Conservation (phyloP, 2,329 filamentous ascomycete genomes). For the Talaromyces sp. region DNA sequence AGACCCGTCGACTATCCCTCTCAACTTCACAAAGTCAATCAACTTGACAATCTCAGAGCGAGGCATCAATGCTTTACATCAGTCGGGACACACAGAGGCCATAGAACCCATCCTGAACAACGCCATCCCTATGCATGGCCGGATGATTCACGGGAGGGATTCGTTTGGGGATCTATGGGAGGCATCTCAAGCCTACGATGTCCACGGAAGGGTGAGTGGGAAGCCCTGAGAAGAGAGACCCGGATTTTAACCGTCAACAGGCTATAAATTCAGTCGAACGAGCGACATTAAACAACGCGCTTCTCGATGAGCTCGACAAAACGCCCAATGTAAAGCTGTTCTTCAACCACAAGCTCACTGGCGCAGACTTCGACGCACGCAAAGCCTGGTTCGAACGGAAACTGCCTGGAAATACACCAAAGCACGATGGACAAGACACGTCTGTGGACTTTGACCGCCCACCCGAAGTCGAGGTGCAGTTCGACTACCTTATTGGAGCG, state of each 20-base stretch:
- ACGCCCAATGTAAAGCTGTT: conserved; percentile 87
- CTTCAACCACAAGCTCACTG: conserved; percentile 90
- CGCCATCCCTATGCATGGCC: conserved; percentile 89
- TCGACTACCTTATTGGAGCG: conserved; percentile 89
- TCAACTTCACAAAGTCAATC: conserved; percentile 98
- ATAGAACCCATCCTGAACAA: conserved; percentile 68
- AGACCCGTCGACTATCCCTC: conserved; percentile 71
- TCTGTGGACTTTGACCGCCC: conserved; percentile 41
- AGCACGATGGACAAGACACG: conserved; percentile 8
- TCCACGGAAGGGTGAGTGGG: conserved; percentile 69
- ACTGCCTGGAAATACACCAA: conserved; percentile 26
- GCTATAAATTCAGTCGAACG: conserved; percentile 83
- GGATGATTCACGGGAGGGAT: conserved; percentile 83
- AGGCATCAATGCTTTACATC: conserved; percentile 80
- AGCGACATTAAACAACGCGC: conserved; percentile 71
- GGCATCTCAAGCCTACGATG: conserved; percentile 82
- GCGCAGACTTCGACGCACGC: conserved; percentile 73
- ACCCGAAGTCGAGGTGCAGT: conserved; percentile 74
- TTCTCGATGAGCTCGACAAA: conserved; percentile 77
- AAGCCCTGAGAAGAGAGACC: conserved; percentile 3
- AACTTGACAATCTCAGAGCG: conserved; percentile 92
- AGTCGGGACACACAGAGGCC: conserved; percentile 63
- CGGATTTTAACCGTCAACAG: conserved; percentile 39
- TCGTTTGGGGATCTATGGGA: conserved; percentile 66
- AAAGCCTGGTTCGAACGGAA: conserved; percentile 81